Conservation (phyloP, 2,329 filamentous ascomycete species). For the Botrytis fragariae region DNA sequence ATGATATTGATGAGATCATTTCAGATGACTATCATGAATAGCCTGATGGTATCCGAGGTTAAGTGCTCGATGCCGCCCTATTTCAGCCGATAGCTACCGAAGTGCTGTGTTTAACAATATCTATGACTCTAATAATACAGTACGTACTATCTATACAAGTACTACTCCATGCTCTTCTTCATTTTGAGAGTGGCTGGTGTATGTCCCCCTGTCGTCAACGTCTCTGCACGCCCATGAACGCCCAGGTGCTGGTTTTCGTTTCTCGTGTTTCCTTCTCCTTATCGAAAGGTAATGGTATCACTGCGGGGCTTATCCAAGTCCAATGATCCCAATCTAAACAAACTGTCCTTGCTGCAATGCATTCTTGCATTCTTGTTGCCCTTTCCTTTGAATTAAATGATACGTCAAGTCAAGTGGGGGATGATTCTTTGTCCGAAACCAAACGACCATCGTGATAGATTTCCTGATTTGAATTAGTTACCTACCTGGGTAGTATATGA, state of each 20-base stretch:
- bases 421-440: background rate
- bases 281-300: background rate
- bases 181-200: background rate
- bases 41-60: background rate
- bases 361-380: background rate
- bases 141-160: background rate
- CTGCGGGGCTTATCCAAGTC: slow-evolving; percentile 11
- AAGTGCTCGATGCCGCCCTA: background rate
- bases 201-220: background rate
- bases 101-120: background rate
- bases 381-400: background rate
- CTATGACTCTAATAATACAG: background rate
- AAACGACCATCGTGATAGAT: background rate
- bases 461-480: background rate
- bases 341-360: background rate
- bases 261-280: background rate
- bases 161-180: background rate
- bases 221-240: background rate
- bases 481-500: background rate
- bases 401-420: slow-evolving; percentile 7
- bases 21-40: slow-evolving; percentile 9
- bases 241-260: background rate
- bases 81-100: background rate
- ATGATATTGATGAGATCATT: slow-evolving; percentile 11
- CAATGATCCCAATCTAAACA: background rate